phyloP scores from a whole-genome alignment of 495 filamentous ascomycete species.

The Penicillium pulvis region DNA sequence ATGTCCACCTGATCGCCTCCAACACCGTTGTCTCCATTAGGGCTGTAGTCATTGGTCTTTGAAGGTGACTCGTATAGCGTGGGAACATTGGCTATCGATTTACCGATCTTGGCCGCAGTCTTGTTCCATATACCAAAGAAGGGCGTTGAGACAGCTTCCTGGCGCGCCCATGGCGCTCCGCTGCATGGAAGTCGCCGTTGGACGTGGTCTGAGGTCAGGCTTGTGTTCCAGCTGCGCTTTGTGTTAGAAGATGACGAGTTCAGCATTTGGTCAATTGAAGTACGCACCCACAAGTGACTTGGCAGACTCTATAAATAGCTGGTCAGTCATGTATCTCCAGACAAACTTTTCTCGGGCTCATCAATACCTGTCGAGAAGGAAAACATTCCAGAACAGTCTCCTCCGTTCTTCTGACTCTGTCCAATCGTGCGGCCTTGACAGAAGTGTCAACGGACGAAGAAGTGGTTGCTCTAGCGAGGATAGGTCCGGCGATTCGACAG shows the following conservation, averaged over 20 bases:
- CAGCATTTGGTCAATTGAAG: too few species aligned
- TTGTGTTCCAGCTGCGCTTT: conserved; percentile 33
- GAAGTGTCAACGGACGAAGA: conserved; percentile 36
- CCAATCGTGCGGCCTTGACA: conserved; percentile 36
- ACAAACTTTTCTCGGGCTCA: too few species aligned
- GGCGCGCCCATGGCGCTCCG: conserved; percentile 32
- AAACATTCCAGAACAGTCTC: conserved; percentile 52
- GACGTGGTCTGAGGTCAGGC: conserved; percentile 28
- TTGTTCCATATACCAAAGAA: conserved; percentile 47
- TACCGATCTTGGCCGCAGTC: conserved; percentile 36
- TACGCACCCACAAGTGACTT: conserved; percentile 25
- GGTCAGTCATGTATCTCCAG: too few species aligned
- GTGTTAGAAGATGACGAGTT: background rate
- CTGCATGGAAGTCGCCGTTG: conserved; percentile 17
- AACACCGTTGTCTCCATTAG: conserved; percentile 15
- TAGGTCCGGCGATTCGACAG: conserved; percentile 17
- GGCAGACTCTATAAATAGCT: conserved; percentile 21
- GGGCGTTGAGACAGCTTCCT: conserved; percentile 35
- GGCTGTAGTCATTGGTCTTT: conserved; percentile 31
- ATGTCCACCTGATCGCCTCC: background rate
- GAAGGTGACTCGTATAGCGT: conserved; percentile 13
- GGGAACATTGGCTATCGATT: conserved; percentile 33
- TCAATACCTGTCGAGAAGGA: conserved; percentile 28
- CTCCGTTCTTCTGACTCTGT: conserved; percentile 52
- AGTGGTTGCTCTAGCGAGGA: conserved; percentile 20